Percentiles rank a stretch among this genome's conserved stretches.
Evolutionary conservation across 1,139 yeast species (phyloP).

Genomic region (Protomyces lactucae-debilis): DNA sequence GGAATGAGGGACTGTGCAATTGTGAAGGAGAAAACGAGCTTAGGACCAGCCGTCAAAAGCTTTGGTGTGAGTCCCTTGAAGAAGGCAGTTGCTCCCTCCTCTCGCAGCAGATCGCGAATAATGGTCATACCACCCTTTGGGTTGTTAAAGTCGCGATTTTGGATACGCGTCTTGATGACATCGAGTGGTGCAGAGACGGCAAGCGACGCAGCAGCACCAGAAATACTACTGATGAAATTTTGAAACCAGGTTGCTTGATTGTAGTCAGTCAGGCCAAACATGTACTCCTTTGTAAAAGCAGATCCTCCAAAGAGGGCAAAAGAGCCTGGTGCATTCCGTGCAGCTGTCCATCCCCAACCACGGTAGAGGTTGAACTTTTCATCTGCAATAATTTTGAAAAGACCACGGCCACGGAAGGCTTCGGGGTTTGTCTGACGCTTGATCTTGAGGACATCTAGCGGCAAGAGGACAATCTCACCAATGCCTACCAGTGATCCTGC

Average conservation of each 20-base stretch:
- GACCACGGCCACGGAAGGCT: constrained; percentile 95
- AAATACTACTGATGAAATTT: constrained; percentile 91
- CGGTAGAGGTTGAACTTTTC: constrained; percentile 92
- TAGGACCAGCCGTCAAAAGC: constrained; percentile 95
- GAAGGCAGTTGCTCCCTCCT: constrained; percentile 84
- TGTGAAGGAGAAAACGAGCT: constrained; percentile 84
- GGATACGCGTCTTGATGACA: constrained; percentile 97
- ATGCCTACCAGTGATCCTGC: constrained; percentile 91
- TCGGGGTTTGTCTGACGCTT: constrained; percentile 99
- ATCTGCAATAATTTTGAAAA: constrained; percentile 72
- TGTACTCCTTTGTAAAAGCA: constrained; percentile 96
- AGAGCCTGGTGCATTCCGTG: constrained; percentile 98
- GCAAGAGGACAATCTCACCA: constrained; percentile 93
- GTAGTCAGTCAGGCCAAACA: constrained; percentile 80
- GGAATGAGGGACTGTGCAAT: constrained; percentile 95
- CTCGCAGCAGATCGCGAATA: constrained; percentile 83
- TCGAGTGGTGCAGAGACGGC: constrained; percentile 97
- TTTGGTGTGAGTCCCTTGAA: constrained; percentile 97
- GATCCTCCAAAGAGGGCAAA: constrained; percentile 97
- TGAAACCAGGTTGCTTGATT: constrained; percentile 89
- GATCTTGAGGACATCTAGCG: constrained; percentile 92
- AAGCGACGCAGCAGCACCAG: constrained; percentile 95
- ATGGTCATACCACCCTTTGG: constrained; percentile 92
- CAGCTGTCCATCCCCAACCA: constrained; percentile 99
- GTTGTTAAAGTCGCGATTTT: constrained; percentile 90